These are phyloP conservation scores for Parmelia sp. DNA, from an alignment of 495 filamentous ascomycete genomes.

Conservation along the genomic window DNA sequence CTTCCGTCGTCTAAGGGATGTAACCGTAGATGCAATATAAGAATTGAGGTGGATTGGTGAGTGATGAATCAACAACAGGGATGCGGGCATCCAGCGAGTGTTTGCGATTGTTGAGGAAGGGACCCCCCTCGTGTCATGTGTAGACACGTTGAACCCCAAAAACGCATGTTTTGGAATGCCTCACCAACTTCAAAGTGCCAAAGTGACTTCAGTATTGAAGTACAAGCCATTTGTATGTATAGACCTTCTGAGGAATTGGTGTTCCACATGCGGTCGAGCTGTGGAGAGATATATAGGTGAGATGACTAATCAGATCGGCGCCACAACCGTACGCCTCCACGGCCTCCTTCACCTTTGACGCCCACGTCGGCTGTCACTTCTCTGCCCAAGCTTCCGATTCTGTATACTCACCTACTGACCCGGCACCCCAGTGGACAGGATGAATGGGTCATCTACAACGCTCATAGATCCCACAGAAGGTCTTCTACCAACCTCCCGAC, in stretches of 20 bases:
- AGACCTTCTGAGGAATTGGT: too few species aligned
- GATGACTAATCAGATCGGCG: constrained; percentile 6
- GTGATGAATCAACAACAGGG: not conserved
- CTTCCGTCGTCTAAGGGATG: not conserved
- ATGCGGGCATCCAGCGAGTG: not conserved
- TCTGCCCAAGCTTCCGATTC: not conserved
- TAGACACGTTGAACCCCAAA: not conserved
- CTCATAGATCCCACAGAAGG: constrained; percentile 14
- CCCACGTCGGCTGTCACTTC: not conserved
- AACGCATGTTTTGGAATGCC: not conserved
- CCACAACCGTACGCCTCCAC: constrained; percentile 5
- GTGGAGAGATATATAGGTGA: too few species aligned
- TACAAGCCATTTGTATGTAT: not conserved
- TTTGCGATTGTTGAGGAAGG: constrained; percentile 1
- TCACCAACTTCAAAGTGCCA: not conserved
- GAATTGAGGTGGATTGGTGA: too few species aligned
- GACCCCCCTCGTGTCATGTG: not conserved
- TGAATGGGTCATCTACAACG: constrained; percentile 25
- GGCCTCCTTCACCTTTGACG: not conserved
- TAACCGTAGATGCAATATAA: not conserved
- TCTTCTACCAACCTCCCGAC: constrained; percentile 38
- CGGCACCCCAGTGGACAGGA: not conserved
- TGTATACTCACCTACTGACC: not conserved
- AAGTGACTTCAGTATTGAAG: not conserved
- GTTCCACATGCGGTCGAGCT: too few species aligned